Evolutionary conservation across 257 asterid species (phyloP), one percentile per base, ranked within the genome.

Genomic region (Coffea eugenioides): DNA sequence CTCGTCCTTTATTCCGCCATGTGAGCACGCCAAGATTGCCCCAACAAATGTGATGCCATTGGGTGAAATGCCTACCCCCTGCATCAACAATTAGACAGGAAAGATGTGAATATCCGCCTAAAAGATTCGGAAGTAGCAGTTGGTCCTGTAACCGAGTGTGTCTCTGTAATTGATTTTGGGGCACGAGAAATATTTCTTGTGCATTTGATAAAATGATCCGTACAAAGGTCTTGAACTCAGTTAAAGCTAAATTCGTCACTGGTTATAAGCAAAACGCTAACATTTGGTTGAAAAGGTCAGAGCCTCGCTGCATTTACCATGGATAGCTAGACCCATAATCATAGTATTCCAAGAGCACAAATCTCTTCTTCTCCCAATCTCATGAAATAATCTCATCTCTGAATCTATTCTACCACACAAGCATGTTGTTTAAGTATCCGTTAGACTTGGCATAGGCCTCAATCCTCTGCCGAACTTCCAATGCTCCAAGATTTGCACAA

Each of bases 281-380:
- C 1, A 9, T 67, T 3, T 31, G 34, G 34, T 31, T 31, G 34
- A 31, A 31, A 31, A 31, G 34, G 34, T 31, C 34, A 31, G 34
- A 31, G 34, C 34, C 34, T 31, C 34, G 34, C 1, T 31, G 34
- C 34, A 31, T 31, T 31, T 92, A 74, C 98, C 98, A 82, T 92
- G 97, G 78, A 84, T 84, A 12, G 97, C 98, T 75, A 92, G 89
- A 45, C 95, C 95, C 92, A 92, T 94, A 86, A 91, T 94, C 91
- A 92, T 89, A 57, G 91, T 89, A 83, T 91, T 94, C 97, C 93
- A 91, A 85, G 92, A 90, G 75, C 97, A 92, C 86, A 94, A 85
- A 83, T 91, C 91, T 83, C 90, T 89, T 74, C 80, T 74, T 15
- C 83, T 80, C 64, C 90, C 92, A 41, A 90, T 87, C 83, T 91